Percentiles rank a stretch among this genome's conserved stretches.
These are phyloP conservation scores for Chlamydomonas sp. DNA, from an alignment of 139 green algal genomes.

Conservation along the genomic window DNA sequence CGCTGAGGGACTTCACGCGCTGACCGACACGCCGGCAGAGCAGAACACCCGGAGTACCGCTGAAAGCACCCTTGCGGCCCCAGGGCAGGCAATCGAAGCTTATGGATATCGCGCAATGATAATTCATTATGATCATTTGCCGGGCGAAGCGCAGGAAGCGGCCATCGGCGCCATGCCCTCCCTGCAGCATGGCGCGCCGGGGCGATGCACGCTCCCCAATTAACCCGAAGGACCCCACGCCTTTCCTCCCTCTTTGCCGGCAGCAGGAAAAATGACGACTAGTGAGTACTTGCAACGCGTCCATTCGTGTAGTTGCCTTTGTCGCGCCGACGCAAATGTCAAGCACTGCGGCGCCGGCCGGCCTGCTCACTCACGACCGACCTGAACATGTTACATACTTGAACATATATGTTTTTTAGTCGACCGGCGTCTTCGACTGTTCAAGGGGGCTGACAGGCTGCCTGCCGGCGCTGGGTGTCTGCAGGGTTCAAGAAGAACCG, in stretches of 20 bases:
- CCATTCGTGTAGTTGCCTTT: not conserved
- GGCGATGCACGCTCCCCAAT: not conserved
- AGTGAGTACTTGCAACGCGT: not conserved
- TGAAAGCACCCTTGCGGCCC: too few species aligned
- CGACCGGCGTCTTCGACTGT: not conserved
- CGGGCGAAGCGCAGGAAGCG: too few species aligned
- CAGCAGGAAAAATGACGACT: constrained; percentile 38
- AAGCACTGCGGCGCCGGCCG: not conserved
- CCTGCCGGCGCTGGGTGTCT: not conserved
- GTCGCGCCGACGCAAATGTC: not conserved
- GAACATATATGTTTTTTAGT: not conserved
- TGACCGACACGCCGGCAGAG: too few species aligned
- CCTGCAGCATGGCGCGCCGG: not conserved
- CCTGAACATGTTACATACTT: not conserved
- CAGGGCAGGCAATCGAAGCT: too few species aligned
- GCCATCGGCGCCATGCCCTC: not conserved
- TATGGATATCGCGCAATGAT: too few species aligned
- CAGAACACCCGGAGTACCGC: too few species aligned
- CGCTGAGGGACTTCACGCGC: too few species aligned
- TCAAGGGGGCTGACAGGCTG: not conserved
- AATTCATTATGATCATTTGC: too few species aligned
- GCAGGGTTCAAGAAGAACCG: constrained; percentile 93
- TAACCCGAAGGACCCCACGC: not conserved
- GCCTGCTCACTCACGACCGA: too few species aligned
- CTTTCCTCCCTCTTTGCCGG: constrained; percentile 23